phyloP scores from a whole-genome alignment of 2,329 filamentous ascomycete genomes.

The Xylariomycetidae sp. region DNA sequence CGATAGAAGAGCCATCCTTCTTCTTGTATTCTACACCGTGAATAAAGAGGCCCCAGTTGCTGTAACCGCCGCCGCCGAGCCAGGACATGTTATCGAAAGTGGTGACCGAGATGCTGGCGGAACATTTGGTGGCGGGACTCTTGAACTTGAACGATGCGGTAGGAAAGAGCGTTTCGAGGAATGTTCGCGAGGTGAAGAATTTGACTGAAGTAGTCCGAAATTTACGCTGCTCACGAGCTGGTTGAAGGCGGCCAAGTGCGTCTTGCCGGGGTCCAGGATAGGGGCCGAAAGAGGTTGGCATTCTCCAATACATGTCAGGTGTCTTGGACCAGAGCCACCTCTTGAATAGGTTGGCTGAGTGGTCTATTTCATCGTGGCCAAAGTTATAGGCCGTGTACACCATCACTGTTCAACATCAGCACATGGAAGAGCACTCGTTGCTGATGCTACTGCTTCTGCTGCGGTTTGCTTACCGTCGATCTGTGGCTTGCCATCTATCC shows the following conservation, averaged over 20 bases:
- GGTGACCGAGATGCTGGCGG: conserved; percentile 37
- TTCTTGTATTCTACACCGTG: conserved; percentile 56
- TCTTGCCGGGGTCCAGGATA: conserved; percentile 40
- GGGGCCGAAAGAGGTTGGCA: conserved; percentile 41
- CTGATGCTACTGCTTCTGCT: too few species aligned
- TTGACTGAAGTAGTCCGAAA: conserved; percentile 43
- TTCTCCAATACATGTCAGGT: conserved; percentile 35
- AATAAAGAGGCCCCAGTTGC: conserved; percentile 54
- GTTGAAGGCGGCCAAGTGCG: conserved; percentile 15
- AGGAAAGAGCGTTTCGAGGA: conserved; percentile 45
- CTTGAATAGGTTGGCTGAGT: conserved; percentile 45
- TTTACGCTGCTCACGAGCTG: conserved; percentile 22
- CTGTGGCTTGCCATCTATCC: conserved; percentile 28
- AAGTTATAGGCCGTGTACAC: conserved; percentile 47
- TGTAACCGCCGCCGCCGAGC: conserved; percentile 57
- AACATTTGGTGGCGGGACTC: conserved; percentile 37
- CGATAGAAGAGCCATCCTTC: conserved; percentile 40
- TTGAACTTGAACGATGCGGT: conserved; percentile 36
- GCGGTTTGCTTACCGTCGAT: conserved; percentile 35
- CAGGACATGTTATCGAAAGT: conserved; percentile 50
- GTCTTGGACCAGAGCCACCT: conserved; percentile 41
- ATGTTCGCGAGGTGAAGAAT: conserved; percentile 45
- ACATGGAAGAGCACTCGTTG: background rate
- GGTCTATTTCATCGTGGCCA: conserved; percentile 54
- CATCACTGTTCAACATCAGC: conserved; percentile 24